Base-by-base conservation (phyloP, 768 basidiomycete species). In the Suillus ampliporus region DNA sequence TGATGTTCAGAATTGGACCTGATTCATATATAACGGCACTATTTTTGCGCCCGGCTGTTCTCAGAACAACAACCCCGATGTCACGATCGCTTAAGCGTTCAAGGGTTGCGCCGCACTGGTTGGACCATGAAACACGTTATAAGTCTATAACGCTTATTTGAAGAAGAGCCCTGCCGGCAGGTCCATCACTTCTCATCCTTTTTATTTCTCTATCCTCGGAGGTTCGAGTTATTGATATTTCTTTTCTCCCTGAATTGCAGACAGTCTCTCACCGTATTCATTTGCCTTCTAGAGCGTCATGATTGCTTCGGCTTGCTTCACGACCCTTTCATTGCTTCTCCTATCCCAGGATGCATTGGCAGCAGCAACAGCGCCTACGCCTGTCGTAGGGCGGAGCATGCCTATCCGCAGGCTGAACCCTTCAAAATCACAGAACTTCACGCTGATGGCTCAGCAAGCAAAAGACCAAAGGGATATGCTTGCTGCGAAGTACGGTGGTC, bases 401-500 rank as follows among this genome's bases (percentile, higher is more conserved):
- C 53, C 53, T 26, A 23, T 56, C 23, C 53, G 53, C 37, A 56
- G 53, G 53, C 23, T 56, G 15, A 56, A 3, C 37, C 53, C 35
- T 38, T 17, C 21, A n/a, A n/a, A n/a, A 15, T 40, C 60, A 15
- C 57, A 34, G 37, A 61, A 61, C 19, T 10, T 44, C 4, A 61
- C 57, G 3, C 19, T 40, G 10, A 17, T 58, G 38, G 57, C 60
- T 31, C 53, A 41, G 40, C 57, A 23, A 84, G 84, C 84, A 7
- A 76, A 78, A 63, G 71, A 65, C 14, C 80, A 86, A 53, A 73
- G 75, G 50, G 70, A 77, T 40, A 69, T 69, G 26, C 67, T 86
- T 53, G 65, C 71, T 46, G 67, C 72, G 5, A 86, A 86, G 66
- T 87, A 86, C 63, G 78, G 80, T 9, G 66, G 69, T 35, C 35